Percentiles rank a stretch among this genome's conserved stretches.
Evolutionary conservation across 331 rosid genomes (phyloP).

Genomic region (Stylosanthes scabra): DNA sequence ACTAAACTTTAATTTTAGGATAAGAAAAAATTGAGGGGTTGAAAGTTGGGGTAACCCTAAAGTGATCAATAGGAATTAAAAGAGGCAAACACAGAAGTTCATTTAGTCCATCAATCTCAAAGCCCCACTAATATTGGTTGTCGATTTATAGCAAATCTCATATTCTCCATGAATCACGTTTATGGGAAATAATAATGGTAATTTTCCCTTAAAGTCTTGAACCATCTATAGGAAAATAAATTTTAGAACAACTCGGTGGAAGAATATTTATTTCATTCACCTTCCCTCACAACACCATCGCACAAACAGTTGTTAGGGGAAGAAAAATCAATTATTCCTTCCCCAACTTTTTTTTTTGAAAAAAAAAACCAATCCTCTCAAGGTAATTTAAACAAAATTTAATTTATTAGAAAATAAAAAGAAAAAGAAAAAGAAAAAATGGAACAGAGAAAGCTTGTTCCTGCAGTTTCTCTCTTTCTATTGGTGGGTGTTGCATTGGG

Average conservation of each 20-base stretch:
- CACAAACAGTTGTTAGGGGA: constrained; percentile 13
- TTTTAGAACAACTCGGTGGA: neutral
- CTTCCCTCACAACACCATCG: constrained; percentile 11
- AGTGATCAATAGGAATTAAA: neutral
- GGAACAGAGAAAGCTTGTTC: constrained; percentile 37
- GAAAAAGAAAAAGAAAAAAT: neutral
- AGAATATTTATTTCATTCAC: neutral
- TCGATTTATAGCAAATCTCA: constrained; percentile 22
- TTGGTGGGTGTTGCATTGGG: constrained; percentile 62
- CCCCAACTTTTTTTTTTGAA: neutral
- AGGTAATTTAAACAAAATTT: neutral
- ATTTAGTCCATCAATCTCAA: neutral
- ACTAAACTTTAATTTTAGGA: neutral
- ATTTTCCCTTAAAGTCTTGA: constrained; percentile 24
- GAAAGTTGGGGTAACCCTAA: constrained; percentile 9
- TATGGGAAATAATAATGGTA: constrained; percentile 36
- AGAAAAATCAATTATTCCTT: constrained; percentile 11
- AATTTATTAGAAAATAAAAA: no score
- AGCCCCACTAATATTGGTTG: neutral
- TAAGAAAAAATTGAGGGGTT: constrained; percentile 22
- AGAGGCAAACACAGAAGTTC: neutral
- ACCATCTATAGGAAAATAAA: constrained; percentile 16
- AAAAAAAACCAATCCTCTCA: neutral
- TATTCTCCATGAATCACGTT: constrained; percentile 5
- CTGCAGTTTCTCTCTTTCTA: constrained; percentile 53